These are phyloP conservation scores for Cyberlindnera galapagoensis DNA, from an alignment of 805 yeast species.

Conservation along the genomic window DNA sequence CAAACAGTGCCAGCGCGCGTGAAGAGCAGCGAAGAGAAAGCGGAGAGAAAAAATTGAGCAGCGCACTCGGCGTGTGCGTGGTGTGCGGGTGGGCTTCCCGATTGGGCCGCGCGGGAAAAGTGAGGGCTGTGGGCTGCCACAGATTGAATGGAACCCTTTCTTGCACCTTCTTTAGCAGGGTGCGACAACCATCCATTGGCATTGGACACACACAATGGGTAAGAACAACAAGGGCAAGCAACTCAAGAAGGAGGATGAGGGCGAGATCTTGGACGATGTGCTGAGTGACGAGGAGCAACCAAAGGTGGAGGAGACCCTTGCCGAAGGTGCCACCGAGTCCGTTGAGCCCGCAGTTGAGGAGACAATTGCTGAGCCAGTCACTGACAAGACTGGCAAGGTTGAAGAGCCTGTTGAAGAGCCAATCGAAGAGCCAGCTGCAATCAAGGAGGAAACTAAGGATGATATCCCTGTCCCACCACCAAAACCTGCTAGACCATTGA, in stretches of 20 bases:
- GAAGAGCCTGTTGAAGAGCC: constrained; percentile 7
- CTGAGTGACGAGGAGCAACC: constrained; percentile 13
- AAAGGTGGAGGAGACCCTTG: constrained; percentile 4
- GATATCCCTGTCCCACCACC: constrained; percentile 33
- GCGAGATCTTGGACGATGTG: constrained; percentile 13
- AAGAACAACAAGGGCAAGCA: constrained; percentile 8
- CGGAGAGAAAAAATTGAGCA: no score
- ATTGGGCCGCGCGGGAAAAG: no score
- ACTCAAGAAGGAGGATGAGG: constrained; percentile 11
- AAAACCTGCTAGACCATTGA: constrained; percentile 53
- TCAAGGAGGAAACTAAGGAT: constrained; percentile 4
- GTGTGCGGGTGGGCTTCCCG: no score
- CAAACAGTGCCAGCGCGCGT: no score
- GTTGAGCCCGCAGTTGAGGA: not conserved
- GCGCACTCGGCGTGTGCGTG: no score
- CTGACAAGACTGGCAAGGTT: constrained; percentile 2
- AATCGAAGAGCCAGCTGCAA: constrained; percentile 3
- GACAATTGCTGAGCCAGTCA: not conserved
- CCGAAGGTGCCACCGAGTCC: constrained; percentile 4
- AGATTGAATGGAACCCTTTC: no score
- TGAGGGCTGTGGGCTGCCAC: no score
- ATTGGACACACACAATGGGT: constrained; percentile 8
- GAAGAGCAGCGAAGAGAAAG: constrained; percentile 17
- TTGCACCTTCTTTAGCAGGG: no score
- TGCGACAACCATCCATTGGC: no score